Base-by-base conservation (phyloP, 179 eudicot species). In the Gypsophila paniculata region DNA sequence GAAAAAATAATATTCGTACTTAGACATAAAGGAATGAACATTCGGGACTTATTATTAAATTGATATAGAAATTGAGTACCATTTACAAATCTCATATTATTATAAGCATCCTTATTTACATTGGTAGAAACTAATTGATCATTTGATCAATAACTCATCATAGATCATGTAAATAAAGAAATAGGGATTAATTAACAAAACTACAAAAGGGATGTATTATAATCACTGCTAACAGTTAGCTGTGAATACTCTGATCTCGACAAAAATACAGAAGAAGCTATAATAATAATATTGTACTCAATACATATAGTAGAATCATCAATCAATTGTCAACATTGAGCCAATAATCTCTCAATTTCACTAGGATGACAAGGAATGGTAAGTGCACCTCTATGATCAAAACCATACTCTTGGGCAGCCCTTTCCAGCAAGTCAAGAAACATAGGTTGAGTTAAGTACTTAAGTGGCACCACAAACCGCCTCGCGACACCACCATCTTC, bases 371-470 rank as follows among this genome's bases (percentile, higher is more conserved):
- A 91, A 8, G 97, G 95, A 14, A 91, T 61, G 3, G 83, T 85
- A 1, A 91, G 68, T 42, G 84, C 92, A 36, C 97, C 95, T 6
- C 80, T 82, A 25, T 81, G 89, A 25, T 87, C 85, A 61, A 87
- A 91, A 6, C 95, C 97, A 48, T 86, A 91, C 81, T 85, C 88
- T 64, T 91, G 90, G 2, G 89, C 95, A 11, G 95, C 92, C 72
- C 77, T 76, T 54, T 87, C 90, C 83, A 91, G 74, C 19, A 86
- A 81, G 53, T 81, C 79, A 70, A 78, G 68, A 79, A 91, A 91
- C 8, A 78, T 59, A 0, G 90, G 89, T 46, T 82, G 86, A 18
- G 74, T 72, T 22, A 89, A 42, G 70, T 44, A 87, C 66, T 76
- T 82, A 66, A 89, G 70, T 0, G 92, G 90, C 64, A 91, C 81